Base-by-base conservation (phyloP, 306 rosid genomes). In the Casuarina equisetifolia region DNA sequence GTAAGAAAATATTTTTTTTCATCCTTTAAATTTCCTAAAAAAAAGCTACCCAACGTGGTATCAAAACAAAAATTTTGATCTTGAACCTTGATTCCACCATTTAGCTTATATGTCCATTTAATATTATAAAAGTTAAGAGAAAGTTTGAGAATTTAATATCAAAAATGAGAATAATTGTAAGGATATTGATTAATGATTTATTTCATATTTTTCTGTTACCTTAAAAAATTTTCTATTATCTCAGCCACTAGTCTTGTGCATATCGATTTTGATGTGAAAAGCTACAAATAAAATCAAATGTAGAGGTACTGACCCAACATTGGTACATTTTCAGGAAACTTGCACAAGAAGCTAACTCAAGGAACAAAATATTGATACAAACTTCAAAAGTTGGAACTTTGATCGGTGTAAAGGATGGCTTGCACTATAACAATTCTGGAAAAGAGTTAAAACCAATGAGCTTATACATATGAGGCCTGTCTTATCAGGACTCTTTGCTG, bases 341-440 rank as follows among this genome's bases (percentile, higher is more conserved):
- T 6, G 50, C 36, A 67, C 12, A 17, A 9, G 48, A 16, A 66
- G 71, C 49, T 16, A 66, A 17, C 32, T 66, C 48, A 16, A 38
- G 70, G 49, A 25, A 66, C 48, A 66, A 66, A 66, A 20, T n/a
- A 3, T 25, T 40, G 48, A 40, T 66, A 66, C 32, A 40, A 4
- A 6, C 25, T 66, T 36, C 3, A 3, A 63, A 63, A 63, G 43
- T 63, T 63, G n/a, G 42, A 66, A 66, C 48, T 66, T 16, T 8
- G 42, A 66, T 66, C 17, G 8, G 6, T 15, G 8, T 7, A 66
- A 42, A 32, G 71, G 50, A 5, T 5, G 71, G 49, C 36, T 66
- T 8, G 71, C 49, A 66, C 42, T 63, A 36, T 36, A 63, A 63
- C 19, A 63, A 38, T 36, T 63, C 45, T 63, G 69, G 69, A 38